These are phyloP conservation scores for Coemansia erecta DNA, from an alignment of 192 early-diverging fungal genomes.

Conservation along the genomic window DNA sequence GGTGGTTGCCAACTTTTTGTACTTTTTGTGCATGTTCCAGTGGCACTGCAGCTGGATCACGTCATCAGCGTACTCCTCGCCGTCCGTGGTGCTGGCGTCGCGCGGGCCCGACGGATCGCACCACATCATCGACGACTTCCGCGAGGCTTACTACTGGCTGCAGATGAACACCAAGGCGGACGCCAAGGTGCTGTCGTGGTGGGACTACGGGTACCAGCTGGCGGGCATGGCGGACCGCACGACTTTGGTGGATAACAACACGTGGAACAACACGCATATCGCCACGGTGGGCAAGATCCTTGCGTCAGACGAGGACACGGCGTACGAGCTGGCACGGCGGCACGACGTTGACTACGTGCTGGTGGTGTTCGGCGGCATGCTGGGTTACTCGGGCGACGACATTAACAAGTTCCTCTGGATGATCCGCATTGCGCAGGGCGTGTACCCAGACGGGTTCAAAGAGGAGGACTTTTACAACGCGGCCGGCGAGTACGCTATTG, in stretches of 20 bases:
- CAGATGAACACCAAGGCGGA: conserved; percentile 92
- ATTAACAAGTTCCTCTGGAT: conserved; percentile 99
- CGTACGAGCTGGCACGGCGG: conserved; percentile 85
- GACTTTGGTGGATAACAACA: conserved; percentile 99
- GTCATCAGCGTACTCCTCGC: conserved; percentile 95
- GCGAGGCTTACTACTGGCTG: conserved; percentile 99
- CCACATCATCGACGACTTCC: conserved; percentile 98
- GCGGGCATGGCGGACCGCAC: conserved; percentile 98
- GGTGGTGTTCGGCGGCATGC: conserved; percentile 92
- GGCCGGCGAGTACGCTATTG: conserved; percentile 89
- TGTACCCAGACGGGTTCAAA: conserved; percentile 92
- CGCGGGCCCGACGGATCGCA: conserved; percentile 84
- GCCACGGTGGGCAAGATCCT: conserved; percentile 96
- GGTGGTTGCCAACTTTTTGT: conserved; percentile 64
- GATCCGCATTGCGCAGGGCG: conserved; percentile 97
- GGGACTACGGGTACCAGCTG: conserved; percentile 99
- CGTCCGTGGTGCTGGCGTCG: conserved; percentile 95
- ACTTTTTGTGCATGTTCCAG: conserved; percentile 81
- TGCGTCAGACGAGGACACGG: conserved; percentile 84
- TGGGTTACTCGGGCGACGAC: conserved; percentile 99
- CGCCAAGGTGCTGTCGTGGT: conserved; percentile 98
- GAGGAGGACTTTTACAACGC: conserved; percentile 87
- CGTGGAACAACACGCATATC: conserved; percentile 99
- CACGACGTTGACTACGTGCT: conserved; percentile 98
- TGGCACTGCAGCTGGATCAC: conserved; percentile 99